Evolutionary conservation across 257 asterid species (phyloP), one percentile per base, ranked within the genome.

Genomic region (Forsythia suspensa): DNA sequence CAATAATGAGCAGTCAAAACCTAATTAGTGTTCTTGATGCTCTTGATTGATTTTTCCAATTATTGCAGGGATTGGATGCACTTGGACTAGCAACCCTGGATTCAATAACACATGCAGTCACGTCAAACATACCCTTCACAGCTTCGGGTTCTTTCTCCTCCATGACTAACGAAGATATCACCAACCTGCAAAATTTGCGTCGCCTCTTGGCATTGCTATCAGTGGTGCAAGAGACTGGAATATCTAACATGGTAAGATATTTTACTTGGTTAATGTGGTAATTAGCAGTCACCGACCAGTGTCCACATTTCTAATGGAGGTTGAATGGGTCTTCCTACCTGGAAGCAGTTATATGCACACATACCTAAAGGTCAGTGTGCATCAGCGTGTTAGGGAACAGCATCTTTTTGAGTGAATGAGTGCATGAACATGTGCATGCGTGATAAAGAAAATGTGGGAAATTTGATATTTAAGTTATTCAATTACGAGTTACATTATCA

Each of bases 21-120:
- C 34, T 29, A 29, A 29, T 29, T 29, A 51, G 4, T 51, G 10
- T 51, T 59, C 9, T 4, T 61, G 72, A 48, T 72, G 59, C 79
- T 78, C 41, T 66, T 57, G 80, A 48, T 80, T 82, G 66, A 21
- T 76, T 77, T 44, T 74, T 6, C 55, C 48, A 72, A 37, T 77
- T 72, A 84, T 84, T 51, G 51, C 80, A 95, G 99, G 99, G 99
- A 36, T 87, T 95, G 94, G 96, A 92, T 85, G 99, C 99, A 68
- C 92, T 95, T 84, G 97, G 98, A 82, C 71, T 89, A 71, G 96
- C 94, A 29, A 86, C 97, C 77, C 61, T 91, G 80, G 90, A 92
- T 81, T 90, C 97, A 68, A 77, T 88, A 70, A 80, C 91, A 65
- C 85, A 85, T 73, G 81, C 94, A 65, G 43, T 85, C 82, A 82